Conservation (phyloP, 2,329 filamentous ascomycete species). For the Fusarium odoratissimum region DNA sequence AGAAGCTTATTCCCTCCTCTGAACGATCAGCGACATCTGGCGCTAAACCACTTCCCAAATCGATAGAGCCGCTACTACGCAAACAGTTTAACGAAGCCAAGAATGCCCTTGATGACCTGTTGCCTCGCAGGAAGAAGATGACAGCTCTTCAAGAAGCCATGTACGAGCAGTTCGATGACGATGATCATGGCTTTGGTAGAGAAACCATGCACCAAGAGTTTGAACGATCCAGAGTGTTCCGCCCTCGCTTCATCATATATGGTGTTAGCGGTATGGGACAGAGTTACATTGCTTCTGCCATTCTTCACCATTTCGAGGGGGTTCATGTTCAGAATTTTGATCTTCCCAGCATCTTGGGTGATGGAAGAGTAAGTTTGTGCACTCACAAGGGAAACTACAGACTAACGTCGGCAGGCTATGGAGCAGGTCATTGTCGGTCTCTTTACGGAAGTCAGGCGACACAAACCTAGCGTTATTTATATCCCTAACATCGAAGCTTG, state of each 20-base stretch:
- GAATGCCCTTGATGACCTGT: slow-evolving; percentile 75
- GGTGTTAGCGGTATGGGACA: slow-evolving; percentile 94
- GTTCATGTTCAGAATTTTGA: slow-evolving; percentile 96
- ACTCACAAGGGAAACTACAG: not conserved
- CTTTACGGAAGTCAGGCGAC: slow-evolving; percentile 91
- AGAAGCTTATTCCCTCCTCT: slow-evolving; percentile 95
- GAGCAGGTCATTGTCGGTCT: slow-evolving; percentile 92
- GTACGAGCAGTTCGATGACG: slow-evolving; percentile 86
- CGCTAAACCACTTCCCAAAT: slow-evolving; percentile 81
- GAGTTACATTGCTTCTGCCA: slow-evolving; percentile 83
- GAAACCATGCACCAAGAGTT: slow-evolving; percentile 83
- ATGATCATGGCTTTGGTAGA: slow-evolving; percentile 84
- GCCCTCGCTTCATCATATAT: slow-evolving; percentile 85
- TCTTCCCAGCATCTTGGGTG: slow-evolving; percentile 85
- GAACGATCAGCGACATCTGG: slow-evolving; percentile 89
- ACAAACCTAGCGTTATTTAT: slow-evolving; percentile 96
- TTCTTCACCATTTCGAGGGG: slow-evolving; percentile 92
- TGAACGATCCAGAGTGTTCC: slow-evolving; percentile 86
- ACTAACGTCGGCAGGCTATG: slow-evolving; percentile 63
- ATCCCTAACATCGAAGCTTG: slow-evolving; percentile 91
- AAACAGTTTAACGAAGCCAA: slow-evolving; percentile 78
- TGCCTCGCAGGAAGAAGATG: slow-evolving; percentile 86
- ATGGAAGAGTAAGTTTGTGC: slow-evolving; percentile 72
- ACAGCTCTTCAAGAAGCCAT: slow-evolving; percentile 95
- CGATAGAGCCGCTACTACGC: slow-evolving; percentile 83